phyloP scores from a whole-genome alignment of 1,284 basidiomycete species.

The Mycosarcoma mackinlayi region DNA sequence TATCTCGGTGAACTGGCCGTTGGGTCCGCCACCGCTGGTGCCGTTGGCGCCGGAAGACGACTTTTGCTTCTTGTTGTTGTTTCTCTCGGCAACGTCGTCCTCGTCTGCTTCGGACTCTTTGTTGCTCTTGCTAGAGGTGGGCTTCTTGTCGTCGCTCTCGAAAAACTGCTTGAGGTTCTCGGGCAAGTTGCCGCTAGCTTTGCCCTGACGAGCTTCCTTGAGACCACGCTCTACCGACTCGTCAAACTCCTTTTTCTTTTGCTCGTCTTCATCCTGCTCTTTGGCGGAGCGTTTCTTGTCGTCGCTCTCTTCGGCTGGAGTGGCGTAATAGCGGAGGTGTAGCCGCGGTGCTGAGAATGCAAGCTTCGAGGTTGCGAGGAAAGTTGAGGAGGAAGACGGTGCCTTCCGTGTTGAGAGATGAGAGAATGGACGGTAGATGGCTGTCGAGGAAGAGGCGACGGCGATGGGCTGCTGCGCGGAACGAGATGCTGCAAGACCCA shows the following conservation, averaged over 20 bases:
- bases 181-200: slow-evolving; percentile 45
- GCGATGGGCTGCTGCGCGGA: slow-evolving; percentile 14
- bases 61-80: slow-evolving; percentile 41
- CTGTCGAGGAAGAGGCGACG: slow-evolving; percentile 7
- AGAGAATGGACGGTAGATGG: slow-evolving; percentile 22
- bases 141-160: slow-evolving; percentile 42
- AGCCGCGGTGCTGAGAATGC: slow-evolving; percentile 5
- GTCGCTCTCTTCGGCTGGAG: slow-evolving; percentile 41
- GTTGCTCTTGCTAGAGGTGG: slow-evolving; percentile 25
- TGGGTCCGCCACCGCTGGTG: slow-evolving; percentile 33
- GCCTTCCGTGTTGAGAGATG: slow-evolving; percentile 27
- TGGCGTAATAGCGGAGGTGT: slow-evolving; percentile 40
- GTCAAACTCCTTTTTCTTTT: slow-evolving; percentile 52
- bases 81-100: slow-evolving; percentile 29
- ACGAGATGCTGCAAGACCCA: slow-evolving; percentile 21
- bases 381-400: slow-evolving; percentile 20
- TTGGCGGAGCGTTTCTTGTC: slow-evolving; percentile 28
- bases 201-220: slow-evolving; percentile 56
- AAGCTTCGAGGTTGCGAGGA: slow-evolving; percentile 19
- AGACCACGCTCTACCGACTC: slow-evolving; percentile 58
- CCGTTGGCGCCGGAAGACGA: slow-evolving; percentile 33
- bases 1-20: slow-evolving; percentile 55
- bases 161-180: slow-evolving; percentile 62
- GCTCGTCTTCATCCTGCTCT: slow-evolving; percentile 32
- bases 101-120: slow-evolving; percentile 37